Evolutionary conservation across 2,329 filamentous ascomycete genomes (phyloP), one percentile per base, ranked within the genome.

Genomic region (Emmonsiellopsis sp.): DNA sequence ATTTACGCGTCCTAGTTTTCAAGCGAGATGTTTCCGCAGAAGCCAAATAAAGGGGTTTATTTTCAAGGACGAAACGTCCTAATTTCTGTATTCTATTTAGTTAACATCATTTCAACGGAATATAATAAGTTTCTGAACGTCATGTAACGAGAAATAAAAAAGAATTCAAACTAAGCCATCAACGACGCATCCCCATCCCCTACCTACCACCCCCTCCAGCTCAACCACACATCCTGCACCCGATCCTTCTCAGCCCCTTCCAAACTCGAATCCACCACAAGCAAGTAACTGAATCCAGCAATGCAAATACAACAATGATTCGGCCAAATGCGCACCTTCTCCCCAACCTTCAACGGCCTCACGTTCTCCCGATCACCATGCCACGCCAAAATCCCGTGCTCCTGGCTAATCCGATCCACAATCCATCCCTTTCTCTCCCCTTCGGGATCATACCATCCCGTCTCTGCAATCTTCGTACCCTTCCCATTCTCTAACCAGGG

Each of bases 261-360:
- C 6, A 49, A 60, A 31, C 76, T 73, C 39, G 79, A 81, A 67
- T 91, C 86, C 3, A 90, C 81, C 33, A 91, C 73, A 11, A 88
- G 70, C 68, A 88, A 90, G 76, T 81, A 87, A 5, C 78, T 81
- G 69, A 84, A 87, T n/a, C 80, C 79, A 0, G 82, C 83, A 0
- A 84, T 82, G 1, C 86, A 80, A 62, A 91, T 85, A 64, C 87
- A 91, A 40, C 86, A 83, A 68, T 91, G 87, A 61, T 91, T 91
- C 1, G 87, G 86, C 84, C 85, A 90, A 17, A 92, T 72, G 52
- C 82, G 74, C 34, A 91, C 67, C 63, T 82, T 83, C 63, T 88
- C 79, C 0, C 87, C 86, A 34, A 87, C 73, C 3, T 68, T 59
- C 55, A 87, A 63, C 51, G 68, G 60, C 48, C 76, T 68, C 31